Base-by-base conservation (phyloP, 75 land plant species). In the Cryptomeria japonica region DNA sequence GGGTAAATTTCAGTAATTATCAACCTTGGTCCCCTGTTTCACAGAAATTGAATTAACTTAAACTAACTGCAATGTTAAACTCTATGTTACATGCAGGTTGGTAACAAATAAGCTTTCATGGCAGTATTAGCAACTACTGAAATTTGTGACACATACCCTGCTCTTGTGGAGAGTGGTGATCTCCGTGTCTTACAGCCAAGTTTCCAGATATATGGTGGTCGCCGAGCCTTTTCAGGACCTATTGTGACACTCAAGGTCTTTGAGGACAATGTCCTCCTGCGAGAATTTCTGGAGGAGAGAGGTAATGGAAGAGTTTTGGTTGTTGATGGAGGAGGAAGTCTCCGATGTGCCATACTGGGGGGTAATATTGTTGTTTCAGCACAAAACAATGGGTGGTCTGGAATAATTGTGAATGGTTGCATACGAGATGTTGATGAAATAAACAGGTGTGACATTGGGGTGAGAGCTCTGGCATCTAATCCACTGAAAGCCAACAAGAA, bases 391-490 rank as follows among this genome's bases (percentile, higher is more conserved):
- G 94, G 95, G 0, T 97, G 99, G 99, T 86, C 96, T 51, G 97
- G 98, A 4, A 92, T 96, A 61, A 88, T 97, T 5, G 94, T 97
- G 37, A 96, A 93, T 87, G 97, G 96, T 34, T 96, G 97, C 87
- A 93, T 96, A 16, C 88, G 96, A 28, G 97, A 97, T 82, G 99
- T 96, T 2, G 96, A 97, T 72, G 99, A 96, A 91, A 96, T 96
- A 79, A 93, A 97, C 83, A 91, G 86, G 11, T 93, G 93, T 83
- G 95, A 93, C 70, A 91, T 96, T 83, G 97, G 96, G 5, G 96
- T 96, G 49, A 88, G 97, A 87, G 97, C 99, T 28, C 86, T 97
- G 44, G 95, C 89, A 22, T 89, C 97, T 3, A 92, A 96, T 86
- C 99, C 99, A 3, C 76, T 93, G 88, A 97, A 97, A 84, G 93